Evolutionary conservation across 441 rosid genomes (phyloP), one percentile per base, ranked within the genome.

Genomic region (Aleurites moluccanus): DNA sequence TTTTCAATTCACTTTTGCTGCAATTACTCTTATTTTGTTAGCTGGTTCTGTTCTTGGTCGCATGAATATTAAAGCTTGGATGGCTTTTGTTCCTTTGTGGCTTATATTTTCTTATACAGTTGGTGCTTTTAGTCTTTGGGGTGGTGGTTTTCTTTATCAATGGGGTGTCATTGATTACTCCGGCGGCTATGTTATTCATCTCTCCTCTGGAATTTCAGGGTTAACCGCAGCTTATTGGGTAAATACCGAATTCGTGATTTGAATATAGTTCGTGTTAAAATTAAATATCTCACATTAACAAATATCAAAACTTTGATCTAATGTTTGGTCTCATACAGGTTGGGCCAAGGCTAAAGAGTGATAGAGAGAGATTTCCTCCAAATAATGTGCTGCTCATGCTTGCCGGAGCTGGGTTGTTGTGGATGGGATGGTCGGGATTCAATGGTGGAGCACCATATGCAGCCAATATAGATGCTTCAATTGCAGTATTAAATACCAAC

Each of bases 361-460:
- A 93, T 73, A 83, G 90, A 63, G 98, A 91, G 40, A 89, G 97
- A 81, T 93, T 93, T 60, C 95, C 98, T 4, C 98, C 98, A 2
- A 93, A 93, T 83, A 93, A 93, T 70, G 92, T 93, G 40, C 73
- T 93, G 75, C 81, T 93, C 10, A 91, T 91, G 97, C 87, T 93
- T 18, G 93, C 97, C 16, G 98, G 98, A 6, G 98, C 95, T 1
- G 98, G 98, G 1, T 85, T 93, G 63, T 67, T 93, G 11, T 93
- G 97, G 98, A 85, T 91, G 93, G 98, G 98, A 20, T 93, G 98
- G 98, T 88, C 98, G 1, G 98, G 98, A 8, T 93, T 93, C 86
- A 93, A 93, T 55, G 98, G 98, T 0, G 98, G 98, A 2, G 98
- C 93, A 13, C 98, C 98, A 1, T 93, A 90, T 72, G 95, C 97